Conservation (phyloP, 371 early-diverging fungal species). For the Nematocida ironsii region DNA sequence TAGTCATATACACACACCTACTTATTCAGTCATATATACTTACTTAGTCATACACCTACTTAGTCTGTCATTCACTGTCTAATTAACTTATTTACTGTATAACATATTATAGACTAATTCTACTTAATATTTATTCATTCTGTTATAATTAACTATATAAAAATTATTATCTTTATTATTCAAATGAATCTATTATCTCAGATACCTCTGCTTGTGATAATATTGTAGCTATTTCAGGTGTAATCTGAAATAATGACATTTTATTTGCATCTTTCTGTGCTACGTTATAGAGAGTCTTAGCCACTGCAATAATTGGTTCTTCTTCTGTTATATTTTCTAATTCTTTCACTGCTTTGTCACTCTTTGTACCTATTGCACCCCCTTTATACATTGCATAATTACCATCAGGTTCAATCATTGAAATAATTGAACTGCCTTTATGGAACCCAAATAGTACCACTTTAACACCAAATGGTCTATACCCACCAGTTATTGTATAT, state of each 20-base stretch:
- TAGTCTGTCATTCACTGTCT: too few relatives aligned
- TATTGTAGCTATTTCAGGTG: constrained; percentile 31
- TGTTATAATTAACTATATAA: too few relatives aligned
- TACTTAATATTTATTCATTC: too few relatives aligned
- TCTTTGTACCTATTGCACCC: constrained; percentile 70
- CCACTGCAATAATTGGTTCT: constrained; percentile 12
- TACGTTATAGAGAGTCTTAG: constrained; percentile 26
- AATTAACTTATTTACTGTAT: too few relatives aligned
- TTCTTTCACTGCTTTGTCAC: constrained; percentile 72
- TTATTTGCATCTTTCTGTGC: constrained; percentile 57
- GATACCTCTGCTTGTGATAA: constrained; percentile 6
- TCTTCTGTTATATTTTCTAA: constrained; percentile 5
- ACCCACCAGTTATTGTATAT: constrained; percentile 96
- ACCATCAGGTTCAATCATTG: constrained; percentile 97
- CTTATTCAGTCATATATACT: too few relatives aligned
- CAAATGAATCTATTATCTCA: constrained; percentile 26
- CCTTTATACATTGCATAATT: constrained; percentile 94
- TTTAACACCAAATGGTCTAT: constrained; percentile 96
- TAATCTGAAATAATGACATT: constrained; percentile 50
- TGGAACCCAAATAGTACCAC: constrained; percentile 85
- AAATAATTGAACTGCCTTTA: constrained; percentile 80
- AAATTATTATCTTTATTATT: background rate
- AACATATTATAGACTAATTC: too few relatives aligned
- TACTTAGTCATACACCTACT: too few relatives aligned
- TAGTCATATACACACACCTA: too few relatives aligned